Evolutionary conservation across 768 basidiomycete species (phyloP), one percentile per base, ranked within the genome.

Genomic region (Leccinum longicurvipes): DNA sequence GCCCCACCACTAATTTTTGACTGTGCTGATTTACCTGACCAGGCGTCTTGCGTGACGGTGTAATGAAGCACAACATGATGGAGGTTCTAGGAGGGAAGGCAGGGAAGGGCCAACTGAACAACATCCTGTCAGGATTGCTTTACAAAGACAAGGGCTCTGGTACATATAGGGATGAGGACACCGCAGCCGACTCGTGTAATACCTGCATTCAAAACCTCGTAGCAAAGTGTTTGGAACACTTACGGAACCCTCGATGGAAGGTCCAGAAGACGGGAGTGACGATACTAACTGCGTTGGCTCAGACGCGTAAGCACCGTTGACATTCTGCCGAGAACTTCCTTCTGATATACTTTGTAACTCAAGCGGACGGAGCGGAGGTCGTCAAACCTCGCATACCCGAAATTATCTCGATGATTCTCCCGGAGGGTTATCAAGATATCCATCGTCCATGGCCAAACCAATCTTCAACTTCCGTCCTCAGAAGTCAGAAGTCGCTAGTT

Each of bases 61-160:
- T 67, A 12, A 54, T 29, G 46, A 1, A 47, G 3, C 59, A 56
- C 31, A 19, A 58, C 10, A 66, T 68, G 23, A 58, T 64, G 0
- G 23, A 60, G 46, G 54, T 67, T 23, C 28, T 67, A 14, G 47
- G 53, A 2, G 23, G 4, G 29, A 67, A 67, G 49, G 44, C 66
- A 15, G 53, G 42, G 2, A 54, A 34, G 15, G 67, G 60, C 0
- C 41, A 52, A 23, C 14, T 58, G 3, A 56, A 52, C 12, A 67
- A 63, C 32, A 56, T 56, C 7, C 59, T 59, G n/a, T 66, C 66
- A 15, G 63, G 63, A 39, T 39, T 67, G 12, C 56, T 68, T 12
- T 59, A 48, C 19, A 52, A 65, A 54, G 60, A 60, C 17, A n/a
- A n/a, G 3, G 9, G 8, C 34, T n/a, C 34, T 4, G 50, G 66